Base-by-base conservation (phyloP, 2,329 filamentous ascomycete genomes). In the Stemphylium lycopersici region DNA sequence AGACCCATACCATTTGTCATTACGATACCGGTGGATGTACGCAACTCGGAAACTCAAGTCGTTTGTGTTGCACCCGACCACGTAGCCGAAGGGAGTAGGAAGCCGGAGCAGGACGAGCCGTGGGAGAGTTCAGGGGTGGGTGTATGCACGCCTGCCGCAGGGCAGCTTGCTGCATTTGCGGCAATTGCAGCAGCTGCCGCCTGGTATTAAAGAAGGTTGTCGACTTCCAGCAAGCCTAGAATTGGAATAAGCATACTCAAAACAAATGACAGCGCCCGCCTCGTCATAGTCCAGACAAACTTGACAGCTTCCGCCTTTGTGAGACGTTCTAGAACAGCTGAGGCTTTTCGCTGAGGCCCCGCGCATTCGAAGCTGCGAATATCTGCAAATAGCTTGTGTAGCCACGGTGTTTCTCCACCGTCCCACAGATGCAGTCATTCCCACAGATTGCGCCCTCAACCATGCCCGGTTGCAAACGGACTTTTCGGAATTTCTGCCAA, bases 361-460 rank as follows among this genome's bases (percentile, higher is more conserved):
- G 37, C 32, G 44, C 33, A 26, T 4, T 24, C 20, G 12, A 31
- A n/a, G 39, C 31, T 26, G 32, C n/a, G 13, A 48, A 24, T 37
- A 16, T 52, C 31, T 18, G 38, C 22, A 24, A 8, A 33, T 51
- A 32, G 38, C 32, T 40, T 41, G 52, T 46, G 22, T 31, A 18
- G 46, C 52, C 18, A 15, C 13, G 8, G 29, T 41, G 47, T 51
- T 51, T 55, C 52, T 55, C 52, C 52, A 55, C 46, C 26, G 52
- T 55, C 39, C 32, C 47, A 55, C 47, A 29, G 36, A 40, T 7
- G 31, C 38, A 36, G 31, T 13, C 41, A 41, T 37, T 13, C 20
- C 31, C 41, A 36, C 18, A 42, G 22, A 37, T 34, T 36, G 15
- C 32, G 18, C 10, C 24, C 33, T 33, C n/a, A 20, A 40, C 15